Evolutionary conservation across 805 yeast genomes (phyloP).

Genomic region (Yarrowia keelungensis): DNA sequence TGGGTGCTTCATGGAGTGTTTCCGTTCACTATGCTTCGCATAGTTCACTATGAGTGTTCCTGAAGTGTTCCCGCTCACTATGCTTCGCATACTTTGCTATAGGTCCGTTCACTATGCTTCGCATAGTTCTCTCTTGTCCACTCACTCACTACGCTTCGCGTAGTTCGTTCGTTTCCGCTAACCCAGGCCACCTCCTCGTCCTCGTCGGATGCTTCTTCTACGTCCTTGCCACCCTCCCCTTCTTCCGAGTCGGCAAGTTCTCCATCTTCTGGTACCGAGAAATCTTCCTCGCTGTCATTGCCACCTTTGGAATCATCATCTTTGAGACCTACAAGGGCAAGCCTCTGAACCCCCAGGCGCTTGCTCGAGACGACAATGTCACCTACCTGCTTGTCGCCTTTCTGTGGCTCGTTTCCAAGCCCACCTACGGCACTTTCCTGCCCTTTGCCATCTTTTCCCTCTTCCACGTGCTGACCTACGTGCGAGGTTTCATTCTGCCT

Average conservation of each 20-base stretch:
- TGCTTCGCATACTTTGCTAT: neutral
- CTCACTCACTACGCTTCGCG: neutral
- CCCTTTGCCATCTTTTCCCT: constrained; percentile 81
- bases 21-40: neutral
- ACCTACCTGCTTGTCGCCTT: constrained; percentile 71
- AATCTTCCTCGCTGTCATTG: constrained; percentile 68
- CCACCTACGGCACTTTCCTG: constrained; percentile 64
- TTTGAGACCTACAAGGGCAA: constrained; percentile 59
- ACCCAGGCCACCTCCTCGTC: constrained; percentile 59
- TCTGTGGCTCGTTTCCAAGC: constrained; percentile 66
- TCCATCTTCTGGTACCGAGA: constrained; percentile 61
- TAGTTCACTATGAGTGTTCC: neutral
- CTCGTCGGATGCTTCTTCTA: constrained; percentile 54
- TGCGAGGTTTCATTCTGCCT: constrained; percentile 71
- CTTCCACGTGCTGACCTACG: constrained; percentile 81
- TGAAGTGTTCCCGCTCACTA: no score
- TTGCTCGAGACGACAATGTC: constrained; percentile 68
- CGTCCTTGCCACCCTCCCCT: constrained; percentile 49
- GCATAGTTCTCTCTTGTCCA: neutral
- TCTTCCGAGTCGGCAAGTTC: constrained; percentile 45
- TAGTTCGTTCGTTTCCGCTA: constrained; percentile 4
- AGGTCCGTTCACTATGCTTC: no score
- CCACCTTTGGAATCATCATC: constrained; percentile 77
- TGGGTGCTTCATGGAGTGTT: no score
- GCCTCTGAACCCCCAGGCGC: constrained; percentile 45